phyloP scores from a whole-genome alignment of 306 rosid genomes.

The Trifolium repens region DNA sequence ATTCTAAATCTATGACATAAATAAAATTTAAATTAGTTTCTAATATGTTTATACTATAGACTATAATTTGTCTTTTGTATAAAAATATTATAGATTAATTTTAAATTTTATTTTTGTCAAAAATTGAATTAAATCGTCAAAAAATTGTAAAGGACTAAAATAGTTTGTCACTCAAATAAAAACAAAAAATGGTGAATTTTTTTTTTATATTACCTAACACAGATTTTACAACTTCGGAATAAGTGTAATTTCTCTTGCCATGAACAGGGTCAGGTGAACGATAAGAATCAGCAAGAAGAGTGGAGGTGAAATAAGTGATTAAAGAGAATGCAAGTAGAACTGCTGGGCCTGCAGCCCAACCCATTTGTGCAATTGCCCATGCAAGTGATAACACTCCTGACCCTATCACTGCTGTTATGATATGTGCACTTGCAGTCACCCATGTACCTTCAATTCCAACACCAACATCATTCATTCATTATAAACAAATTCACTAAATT shows the following conservation, averaged over 20 bases:
- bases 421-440: slow-evolving; percentile 97
- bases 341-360: slow-evolving; percentile 92
- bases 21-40: no score
- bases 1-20: no score
- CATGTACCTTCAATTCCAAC: slow-evolving; percentile 68
- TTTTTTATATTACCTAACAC: slow-evolving; percentile 42
- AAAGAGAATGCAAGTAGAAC: slow-evolving; percentile 82
- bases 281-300: slow-evolving; percentile 86
- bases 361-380: slow-evolving; percentile 92
- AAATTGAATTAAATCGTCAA: no score
- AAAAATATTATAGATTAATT: no score
- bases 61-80: no score
- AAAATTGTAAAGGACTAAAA: no score
- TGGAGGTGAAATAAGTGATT: slow-evolving; percentile 90
- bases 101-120: no score
- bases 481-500: no score
- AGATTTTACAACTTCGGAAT: slow-evolving; percentile 79
- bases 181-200: not conserved
- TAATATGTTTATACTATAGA: no score
- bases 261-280: slow-evolving; percentile 85
- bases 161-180: not conserved
- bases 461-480: not conserved
- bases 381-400: slow-evolving; percentile 95
- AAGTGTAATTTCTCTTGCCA: slow-evolving; percentile 89
- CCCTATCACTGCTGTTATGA: slow-evolving; percentile 95